These are phyloP conservation scores for Xylaria flabelliformis DNA, from an alignment of 495 filamentous ascomycete genomes.

Conservation along the genomic window DNA sequence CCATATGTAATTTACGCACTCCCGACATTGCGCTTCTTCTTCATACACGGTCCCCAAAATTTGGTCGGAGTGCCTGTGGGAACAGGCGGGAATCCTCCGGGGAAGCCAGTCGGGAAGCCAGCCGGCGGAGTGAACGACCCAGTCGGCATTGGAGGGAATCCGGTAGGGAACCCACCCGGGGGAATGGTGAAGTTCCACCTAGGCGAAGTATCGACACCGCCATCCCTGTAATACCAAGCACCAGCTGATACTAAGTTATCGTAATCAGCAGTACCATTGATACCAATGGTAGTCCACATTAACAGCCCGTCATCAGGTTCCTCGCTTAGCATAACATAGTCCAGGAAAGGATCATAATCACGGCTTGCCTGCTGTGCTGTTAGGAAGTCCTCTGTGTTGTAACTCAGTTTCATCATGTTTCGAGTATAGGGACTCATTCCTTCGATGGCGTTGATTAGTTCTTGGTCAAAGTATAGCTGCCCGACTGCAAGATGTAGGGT, in stretches of 20 bases:
- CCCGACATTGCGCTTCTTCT: conserved; percentile 20
- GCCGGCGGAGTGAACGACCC: conserved; percentile 17
- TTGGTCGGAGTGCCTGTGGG: conserved; percentile 19
- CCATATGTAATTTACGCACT: conserved; percentile 3
- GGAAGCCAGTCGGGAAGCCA: conserved; percentile 22
- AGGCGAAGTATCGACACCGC: conserved; percentile 27
- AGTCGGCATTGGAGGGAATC: conserved; percentile 11
- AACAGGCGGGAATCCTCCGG: conserved; percentile 21
- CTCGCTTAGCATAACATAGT: conserved; percentile 55
- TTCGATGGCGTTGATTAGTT: conserved; percentile 56
- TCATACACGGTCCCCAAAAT: conserved; percentile 25
- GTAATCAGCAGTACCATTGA: conserved; percentile 56
- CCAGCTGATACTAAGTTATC: conserved; percentile 41
- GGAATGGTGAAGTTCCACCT: conserved; percentile 24
- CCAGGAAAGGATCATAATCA: conserved; percentile 46
- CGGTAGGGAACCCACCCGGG: conserved; percentile 20
- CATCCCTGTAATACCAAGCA: conserved; percentile 27
- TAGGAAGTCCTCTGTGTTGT: conserved; percentile 50
- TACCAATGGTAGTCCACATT: conserved; percentile 62
- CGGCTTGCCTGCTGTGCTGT: conserved; percentile 40
- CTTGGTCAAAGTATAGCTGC: conserved; percentile 64
- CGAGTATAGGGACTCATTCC: conserved; percentile 57
- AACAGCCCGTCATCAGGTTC: conserved; percentile 57
- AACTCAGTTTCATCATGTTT: conserved; percentile 52
- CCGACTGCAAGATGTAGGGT: conserved; percentile 36